A percentile compares a stretch with the other conserved stretches of the same genome.
Evolutionary conservation across 306 rosid species (phyloP).

Genomic region (Cicer cuneatum): DNA sequence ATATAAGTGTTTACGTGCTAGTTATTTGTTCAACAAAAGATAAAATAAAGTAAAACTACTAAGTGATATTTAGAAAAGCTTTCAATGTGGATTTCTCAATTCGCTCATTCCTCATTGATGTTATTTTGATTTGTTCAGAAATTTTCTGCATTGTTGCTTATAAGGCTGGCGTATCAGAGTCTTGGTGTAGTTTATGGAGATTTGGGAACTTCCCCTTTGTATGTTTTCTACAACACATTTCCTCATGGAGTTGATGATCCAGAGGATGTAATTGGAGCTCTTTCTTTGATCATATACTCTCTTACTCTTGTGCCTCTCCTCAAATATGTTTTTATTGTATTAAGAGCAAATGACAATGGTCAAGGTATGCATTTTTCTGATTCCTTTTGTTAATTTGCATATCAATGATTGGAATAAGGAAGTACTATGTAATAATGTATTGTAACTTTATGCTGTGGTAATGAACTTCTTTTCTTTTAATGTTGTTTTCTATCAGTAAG

Average conservation of each 20-base stretch:
- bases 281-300: slow-evolving; percentile 95
- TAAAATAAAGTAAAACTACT: too few relatives aligned
- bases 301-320: slow-evolving; percentile 89
- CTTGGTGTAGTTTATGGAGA: slow-evolving; percentile 98
- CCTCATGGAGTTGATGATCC: slow-evolving; percentile 62
- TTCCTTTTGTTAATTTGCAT: slow-evolving; percentile 17
- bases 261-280: slow-evolving; percentile 88
- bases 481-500: not conserved
- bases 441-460: not conserved
- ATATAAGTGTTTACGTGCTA: too few relatives aligned
- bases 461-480: slow-evolving; percentile 9
- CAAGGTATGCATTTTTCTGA: slow-evolving; percentile 73
- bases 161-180: slow-evolving; percentile 92
- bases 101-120: slow-evolving; percentile 41
- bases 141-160: slow-evolving; percentile 72
- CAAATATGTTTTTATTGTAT: slow-evolving; percentile 84
- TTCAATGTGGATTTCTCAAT: too few relatives aligned
- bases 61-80: too few relatives aligned
- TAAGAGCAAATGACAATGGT: slow-evolving; percentile 94
- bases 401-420: slow-evolving; percentile 13
- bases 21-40: too few relatives aligned
- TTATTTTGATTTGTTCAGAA: slow-evolving; percentile 60
- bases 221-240: slow-evolving; percentile 91
- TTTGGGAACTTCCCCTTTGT: slow-evolving; percentile 96
- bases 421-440: slow-evolving; percentile 1